Base-by-base conservation (phyloP, 1,284 basidiomycete genomes). In the Leccinum subfulvum region DNA sequence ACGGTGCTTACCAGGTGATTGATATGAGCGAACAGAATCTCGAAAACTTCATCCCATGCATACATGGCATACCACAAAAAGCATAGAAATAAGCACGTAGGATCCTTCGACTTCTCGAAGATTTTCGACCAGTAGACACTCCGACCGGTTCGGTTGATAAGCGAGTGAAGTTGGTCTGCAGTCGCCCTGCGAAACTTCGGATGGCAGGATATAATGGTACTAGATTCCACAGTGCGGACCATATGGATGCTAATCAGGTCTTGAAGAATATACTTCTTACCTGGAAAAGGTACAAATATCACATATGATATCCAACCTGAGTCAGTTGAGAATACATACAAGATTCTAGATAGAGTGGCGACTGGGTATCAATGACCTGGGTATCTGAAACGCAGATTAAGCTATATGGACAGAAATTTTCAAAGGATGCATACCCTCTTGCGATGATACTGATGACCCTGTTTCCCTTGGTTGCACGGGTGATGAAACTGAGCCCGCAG, bases 111-210 rank as follows among this genome's bases (percentile, higher is more conserved):
- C 2, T 68, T 67, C 3, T 66, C 21, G 53, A 83, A 82, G n/a
- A 83, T 80, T 21, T 80, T 78, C 33, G 74, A 75, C 84, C 84
- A 86, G 64, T 85, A 85, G 9, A 86, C 83, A 23, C 82, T 84
- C 47, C 71, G 75, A 9, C 84, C 84, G 3, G 78, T 80, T 33
- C 77, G 73, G 5, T 74, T 71, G 21, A 83, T 69, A 4, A 84
- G 77, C 8, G 68, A 62, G 60, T 81, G 77, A 44, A 84, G 75
- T 1, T 68, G 67, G 9, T 71, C 44, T 1, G 83, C 82, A 6
- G 78, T 72, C 3, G 72, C 77, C 1, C 68, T 67, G 35, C 77
- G 73, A 6, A 62, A 53, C 35, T 70, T 63, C 3, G 78, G 76
- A 54, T 84, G 82, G 58, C 79, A 80, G 1, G 82, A 83, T 44